Evolutionary conservation across 306 rosid species (phyloP).

Genomic region (Vigna mungo): DNA sequence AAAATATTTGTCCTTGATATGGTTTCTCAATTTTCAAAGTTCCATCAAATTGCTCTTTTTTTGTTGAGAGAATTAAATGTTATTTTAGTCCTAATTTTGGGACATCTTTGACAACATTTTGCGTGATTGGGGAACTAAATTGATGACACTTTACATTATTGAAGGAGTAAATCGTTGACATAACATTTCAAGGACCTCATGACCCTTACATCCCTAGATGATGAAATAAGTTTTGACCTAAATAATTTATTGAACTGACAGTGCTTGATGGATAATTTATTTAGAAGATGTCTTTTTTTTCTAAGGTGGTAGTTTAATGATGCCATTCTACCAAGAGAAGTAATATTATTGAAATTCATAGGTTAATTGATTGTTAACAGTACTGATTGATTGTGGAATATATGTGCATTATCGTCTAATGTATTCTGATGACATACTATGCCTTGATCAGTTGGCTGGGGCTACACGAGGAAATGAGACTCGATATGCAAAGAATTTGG

Average conservation of each 20-base stretch:
- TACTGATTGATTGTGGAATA: slow-evolving; percentile 26
- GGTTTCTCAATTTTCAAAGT: slow-evolving; percentile 15
- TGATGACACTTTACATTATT: not conserved
- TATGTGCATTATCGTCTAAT: slow-evolving; percentile 20
- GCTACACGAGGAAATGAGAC: slow-evolving; percentile 87
- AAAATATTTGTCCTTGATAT: slow-evolving; percentile 11
- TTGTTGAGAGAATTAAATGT: slow-evolving; percentile 23
- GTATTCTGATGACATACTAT: slow-evolving; percentile 44
- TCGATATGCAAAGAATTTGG: slow-evolving; percentile 98
- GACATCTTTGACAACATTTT: slow-evolving; percentile 1
- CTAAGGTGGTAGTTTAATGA: slow-evolving; percentile 29
- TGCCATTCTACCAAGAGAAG: slow-evolving; percentile 30
- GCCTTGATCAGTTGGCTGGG: slow-evolving; percentile 77
- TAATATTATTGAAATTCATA: slow-evolving; percentile 12
- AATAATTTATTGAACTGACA: not conserved
- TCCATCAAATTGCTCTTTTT: not conserved
- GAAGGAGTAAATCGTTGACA: not conserved
- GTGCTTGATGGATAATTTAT: slow-evolving; percentile 11
- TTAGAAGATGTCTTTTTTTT: not conserved
- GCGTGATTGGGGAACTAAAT: not conserved
- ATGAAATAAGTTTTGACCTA: not conserved
- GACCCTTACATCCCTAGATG: not conserved
- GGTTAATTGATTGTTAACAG: not conserved
- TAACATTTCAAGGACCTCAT: not conserved
- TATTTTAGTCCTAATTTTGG: slow-evolving; percentile 18